These are phyloP conservation scores for Torulaspora globosa DNA, from an alignment of 1,139 yeast genomes.

Conservation along the genomic window DNA sequence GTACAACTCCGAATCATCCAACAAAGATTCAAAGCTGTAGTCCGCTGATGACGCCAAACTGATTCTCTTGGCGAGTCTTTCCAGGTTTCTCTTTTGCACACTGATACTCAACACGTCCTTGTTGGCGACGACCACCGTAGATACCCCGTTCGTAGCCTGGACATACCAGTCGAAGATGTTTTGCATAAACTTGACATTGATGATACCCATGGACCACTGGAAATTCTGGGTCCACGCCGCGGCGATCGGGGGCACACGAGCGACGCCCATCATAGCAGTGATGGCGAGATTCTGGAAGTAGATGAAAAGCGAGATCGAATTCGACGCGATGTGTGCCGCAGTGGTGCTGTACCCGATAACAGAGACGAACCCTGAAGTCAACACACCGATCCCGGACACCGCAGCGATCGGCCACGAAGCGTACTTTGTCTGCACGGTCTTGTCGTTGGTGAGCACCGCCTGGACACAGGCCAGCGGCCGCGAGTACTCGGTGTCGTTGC, in stretches of 20 bases:
- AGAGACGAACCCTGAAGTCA: slow-evolving; percentile 83
- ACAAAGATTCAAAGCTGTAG: slow-evolving; percentile 47
- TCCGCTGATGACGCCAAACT: slow-evolving; percentile 31
- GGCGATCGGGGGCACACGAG: slow-evolving; percentile 91
- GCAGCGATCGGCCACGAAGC: slow-evolving; percentile 98
- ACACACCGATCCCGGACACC: slow-evolving; percentile 78
- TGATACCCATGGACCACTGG: slow-evolving; percentile 93
- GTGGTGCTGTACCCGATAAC: slow-evolving; percentile 87
- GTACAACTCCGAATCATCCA: slow-evolving; percentile 52
- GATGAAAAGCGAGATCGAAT: slow-evolving; percentile 84
- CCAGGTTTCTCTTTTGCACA: slow-evolving; percentile 57
- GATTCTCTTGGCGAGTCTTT: slow-evolving; percentile 26
- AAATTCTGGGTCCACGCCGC: slow-evolving; percentile 98
- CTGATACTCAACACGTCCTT: slow-evolving; percentile 60
- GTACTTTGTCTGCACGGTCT: slow-evolving; percentile 89
- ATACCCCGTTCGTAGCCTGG: slow-evolving; percentile 90
- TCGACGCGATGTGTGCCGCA: slow-evolving; percentile 95
- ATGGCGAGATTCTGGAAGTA: slow-evolving; percentile 94
- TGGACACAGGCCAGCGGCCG: slow-evolving; percentile 84
- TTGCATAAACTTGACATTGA: slow-evolving; percentile 77
- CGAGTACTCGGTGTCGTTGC: slow-evolving; percentile 38
- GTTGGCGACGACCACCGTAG: slow-evolving; percentile 66
- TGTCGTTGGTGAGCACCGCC: slow-evolving; percentile 80
- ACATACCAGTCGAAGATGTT: slow-evolving; percentile 88
- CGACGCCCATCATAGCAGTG: slow-evolving; percentile 93